Evolutionary conservation across 768 basidiomycete genomes (phyloP).

Genomic region (Lyophyllum decastes): DNA sequence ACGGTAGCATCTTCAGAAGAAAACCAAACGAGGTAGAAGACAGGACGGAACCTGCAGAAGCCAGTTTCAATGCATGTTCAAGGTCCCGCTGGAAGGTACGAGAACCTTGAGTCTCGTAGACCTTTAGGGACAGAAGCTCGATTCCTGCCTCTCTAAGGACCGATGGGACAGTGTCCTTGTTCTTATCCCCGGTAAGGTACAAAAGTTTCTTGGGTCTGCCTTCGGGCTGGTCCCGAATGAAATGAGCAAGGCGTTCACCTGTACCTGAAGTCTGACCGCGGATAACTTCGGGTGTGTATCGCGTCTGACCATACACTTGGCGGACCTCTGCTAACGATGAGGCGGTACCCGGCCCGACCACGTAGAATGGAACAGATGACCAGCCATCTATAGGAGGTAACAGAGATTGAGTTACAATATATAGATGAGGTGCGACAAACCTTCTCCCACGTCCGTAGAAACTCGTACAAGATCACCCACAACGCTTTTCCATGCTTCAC

Average conservation of each 20-base stretch:
- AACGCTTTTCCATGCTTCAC: slow-evolving; percentile 67
- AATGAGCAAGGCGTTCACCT: slow-evolving; percentile 64
- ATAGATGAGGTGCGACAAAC: slow-evolving; percentile 10
- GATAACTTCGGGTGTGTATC: slow-evolving; percentile 30
- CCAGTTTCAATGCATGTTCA: slow-evolving; percentile 25
- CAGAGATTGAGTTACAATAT: background rate
- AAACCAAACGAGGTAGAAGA: background rate
- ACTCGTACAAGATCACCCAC: slow-evolving; percentile 25
- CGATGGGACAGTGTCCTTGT: slow-evolving; percentile 62
- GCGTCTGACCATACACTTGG: slow-evolving; percentile 22
- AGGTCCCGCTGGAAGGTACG: slow-evolving; percentile 50
- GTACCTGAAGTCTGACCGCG: slow-evolving; percentile 60
- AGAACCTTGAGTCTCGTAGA: slow-evolving; percentile 70
- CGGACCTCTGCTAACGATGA: slow-evolving; percentile 40
- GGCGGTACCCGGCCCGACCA: slow-evolving; percentile 71
- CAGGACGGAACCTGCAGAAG: slow-evolving; percentile 21
- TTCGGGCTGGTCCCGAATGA: slow-evolving; percentile 48
- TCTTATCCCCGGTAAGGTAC: slow-evolving; percentile 89
- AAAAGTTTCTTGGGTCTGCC: slow-evolving; percentile 41
- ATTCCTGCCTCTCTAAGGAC: slow-evolving; percentile 50
- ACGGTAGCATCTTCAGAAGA: slow-evolving; percentile 1
- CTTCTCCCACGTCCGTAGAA: slow-evolving; percentile 1
- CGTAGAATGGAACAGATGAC: slow-evolving; percentile 71
- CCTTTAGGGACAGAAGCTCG: slow-evolving; percentile 52
- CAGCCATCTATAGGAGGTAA: slow-evolving; percentile 40